Conservation (phyloP, 495 filamentous ascomycete genomes). For the Barbatosphaeria neglecta region DNA sequence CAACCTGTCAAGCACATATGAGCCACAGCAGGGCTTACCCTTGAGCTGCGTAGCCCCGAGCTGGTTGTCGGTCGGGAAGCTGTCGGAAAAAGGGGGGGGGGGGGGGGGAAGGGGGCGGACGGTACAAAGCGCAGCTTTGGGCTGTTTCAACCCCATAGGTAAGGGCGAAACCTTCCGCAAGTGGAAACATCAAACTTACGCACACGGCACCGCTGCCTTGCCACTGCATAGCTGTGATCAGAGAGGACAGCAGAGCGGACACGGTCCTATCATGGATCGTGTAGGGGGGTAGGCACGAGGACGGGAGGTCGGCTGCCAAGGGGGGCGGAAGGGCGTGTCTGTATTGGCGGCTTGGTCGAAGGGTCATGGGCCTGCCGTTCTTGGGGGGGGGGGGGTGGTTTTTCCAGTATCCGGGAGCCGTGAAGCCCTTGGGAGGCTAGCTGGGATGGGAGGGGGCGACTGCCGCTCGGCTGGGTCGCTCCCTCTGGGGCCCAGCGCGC, state of each 20-base stretch:
- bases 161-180: slow-evolving; percentile 23
- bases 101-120: slow-evolving; percentile 11
- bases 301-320: not conserved
- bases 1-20: slow-evolving; percentile 1
- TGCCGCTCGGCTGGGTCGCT: not conserved
- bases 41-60: not conserved
- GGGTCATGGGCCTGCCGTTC: slow-evolving; percentile 24
- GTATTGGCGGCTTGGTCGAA: slow-evolving; percentile 15
- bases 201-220: slow-evolving; percentile 4
- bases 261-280: not conserved
- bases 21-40: not conserved
- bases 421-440: slow-evolving; percentile 10
- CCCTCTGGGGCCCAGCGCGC: not conserved
- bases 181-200: slow-evolving; percentile 16
- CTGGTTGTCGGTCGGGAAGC: slow-evolving; percentile 10
- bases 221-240: not conserved
- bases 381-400: not conserved
- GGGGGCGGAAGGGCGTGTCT: not conserved
- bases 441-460: slow-evolving; percentile 4
- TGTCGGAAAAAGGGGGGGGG: slow-evolving; percentile 15
- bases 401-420: slow-evolving; percentile 1
- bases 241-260: too few species aligned
- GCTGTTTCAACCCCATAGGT: slow-evolving; percentile 12
- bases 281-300: not conserved
- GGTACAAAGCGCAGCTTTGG: slow-evolving; percentile 13